Evolutionary conservation across 2,329 filamentous ascomycete genomes (phyloP).

Genomic region (Eutypa lata): DNA sequence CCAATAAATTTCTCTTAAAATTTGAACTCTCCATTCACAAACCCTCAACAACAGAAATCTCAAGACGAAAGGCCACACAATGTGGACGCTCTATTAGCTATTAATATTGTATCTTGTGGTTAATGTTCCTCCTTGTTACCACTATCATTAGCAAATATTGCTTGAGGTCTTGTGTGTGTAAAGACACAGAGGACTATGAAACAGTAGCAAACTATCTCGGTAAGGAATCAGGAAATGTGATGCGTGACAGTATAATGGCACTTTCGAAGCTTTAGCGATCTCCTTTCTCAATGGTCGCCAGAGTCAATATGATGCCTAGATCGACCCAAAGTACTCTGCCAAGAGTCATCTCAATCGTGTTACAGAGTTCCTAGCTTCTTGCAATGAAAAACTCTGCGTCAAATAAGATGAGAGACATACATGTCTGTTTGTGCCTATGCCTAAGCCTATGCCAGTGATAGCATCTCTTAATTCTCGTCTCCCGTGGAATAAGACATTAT

Average conservation of each 20-base stretch:
- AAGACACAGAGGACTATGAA: background rate
- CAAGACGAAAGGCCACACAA: too few relatives aligned
- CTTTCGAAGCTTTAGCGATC: conserved; percentile 89
- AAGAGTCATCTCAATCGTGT: conserved; percentile 91
- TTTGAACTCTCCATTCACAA: too few relatives aligned
- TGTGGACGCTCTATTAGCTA: too few relatives aligned
- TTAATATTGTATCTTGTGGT: too few relatives aligned
- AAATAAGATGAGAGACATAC: conserved; percentile 75
- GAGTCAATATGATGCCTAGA: conserved; percentile 90
- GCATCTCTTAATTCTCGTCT: conserved; percentile 4
- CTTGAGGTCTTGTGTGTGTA: background rate
- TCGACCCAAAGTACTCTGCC: conserved; percentile 73
- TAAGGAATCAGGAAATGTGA: background rate
- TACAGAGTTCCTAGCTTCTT: conserved; percentile 73
- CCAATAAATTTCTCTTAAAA: too few relatives aligned
- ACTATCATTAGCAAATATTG: background rate
- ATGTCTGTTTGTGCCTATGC: background rate
- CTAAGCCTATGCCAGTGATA: background rate
- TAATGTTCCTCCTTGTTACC: too few relatives aligned
- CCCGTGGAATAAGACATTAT: conserved; percentile 3
- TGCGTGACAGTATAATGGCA: conserved; percentile 48
- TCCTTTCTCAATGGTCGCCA: conserved; percentile 65
- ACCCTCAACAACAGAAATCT: too few relatives aligned
- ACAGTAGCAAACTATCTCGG: background rate
- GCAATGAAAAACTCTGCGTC: conserved; percentile 84